Evolutionary conservation across 352 stramenopile species (phyloP).

Genomic region (Phytophthora ramorum): DNA sequence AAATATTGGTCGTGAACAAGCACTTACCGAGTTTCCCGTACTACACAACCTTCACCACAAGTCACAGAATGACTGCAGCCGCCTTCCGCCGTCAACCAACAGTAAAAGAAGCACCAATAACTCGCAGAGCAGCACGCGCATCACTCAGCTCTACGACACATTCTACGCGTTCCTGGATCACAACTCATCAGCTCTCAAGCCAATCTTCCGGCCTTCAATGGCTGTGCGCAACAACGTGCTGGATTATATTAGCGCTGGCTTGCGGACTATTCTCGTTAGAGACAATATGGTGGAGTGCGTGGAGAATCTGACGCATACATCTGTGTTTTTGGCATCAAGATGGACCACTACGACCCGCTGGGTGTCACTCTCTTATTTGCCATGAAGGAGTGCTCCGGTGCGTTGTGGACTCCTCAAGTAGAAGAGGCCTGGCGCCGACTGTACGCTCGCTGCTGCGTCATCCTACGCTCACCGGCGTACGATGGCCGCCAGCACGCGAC

Average conservation of each 20-base stretch:
- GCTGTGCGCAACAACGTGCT: slow-evolving; percentile 86
- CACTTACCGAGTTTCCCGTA: slow-evolving; percentile 51
- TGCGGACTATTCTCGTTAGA: slow-evolving; percentile 44
- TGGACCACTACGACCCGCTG: slow-evolving; percentile 89
- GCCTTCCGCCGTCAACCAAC: slow-evolving; percentile 27
- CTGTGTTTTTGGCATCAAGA: slow-evolving; percentile 87
- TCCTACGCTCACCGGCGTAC: slow-evolving; percentile 6
- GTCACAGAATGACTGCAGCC: slow-evolving; percentile 39
- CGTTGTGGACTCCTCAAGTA: slow-evolving; percentile 47
- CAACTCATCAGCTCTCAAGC: slow-evolving; percentile 53
- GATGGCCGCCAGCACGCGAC: slow-evolving; percentile 5
- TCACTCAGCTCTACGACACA: slow-evolving; percentile 48
- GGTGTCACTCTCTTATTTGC: slow-evolving; percentile 86
- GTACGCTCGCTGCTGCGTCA: slow-evolving; percentile 39
- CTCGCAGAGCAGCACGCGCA: slow-evolving; percentile 23
- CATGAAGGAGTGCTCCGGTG: slow-evolving; percentile 65
- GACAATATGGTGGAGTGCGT: slow-evolving; percentile 78
- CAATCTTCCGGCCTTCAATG: slow-evolving; percentile 55
- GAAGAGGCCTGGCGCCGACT: slow-evolving; percentile 51
- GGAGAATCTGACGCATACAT: slow-evolving; percentile 70
- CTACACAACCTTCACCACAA: slow-evolving; percentile 42
- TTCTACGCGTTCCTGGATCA: slow-evolving; percentile 59
- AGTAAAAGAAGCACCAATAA: slow-evolving; percentile 27
- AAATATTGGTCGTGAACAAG: slow-evolving; percentile 31
- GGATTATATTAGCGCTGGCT: slow-evolving; percentile 84